Conservation (phyloP, 208 protist species). For the Trypanosoma theileri region DNA sequence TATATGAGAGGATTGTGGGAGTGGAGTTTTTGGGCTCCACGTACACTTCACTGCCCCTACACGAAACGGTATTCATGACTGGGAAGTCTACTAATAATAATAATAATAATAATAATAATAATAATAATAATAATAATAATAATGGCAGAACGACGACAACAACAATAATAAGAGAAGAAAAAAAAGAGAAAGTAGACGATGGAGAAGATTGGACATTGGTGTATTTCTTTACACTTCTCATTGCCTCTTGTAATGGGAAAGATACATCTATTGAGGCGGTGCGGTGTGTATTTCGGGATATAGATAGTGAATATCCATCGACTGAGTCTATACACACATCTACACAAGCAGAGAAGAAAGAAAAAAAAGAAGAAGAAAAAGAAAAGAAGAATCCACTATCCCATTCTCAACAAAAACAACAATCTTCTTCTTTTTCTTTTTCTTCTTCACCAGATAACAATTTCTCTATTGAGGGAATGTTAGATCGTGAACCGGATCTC, state of each 20-base stretch:
- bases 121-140: neutral
- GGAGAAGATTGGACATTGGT: neutral
- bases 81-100: neutral
- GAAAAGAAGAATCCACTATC: neutral
- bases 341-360: neutral
- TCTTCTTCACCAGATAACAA: too few relatives aligned
- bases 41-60: neutral
- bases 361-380: neutral
- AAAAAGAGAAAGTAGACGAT: neutral
- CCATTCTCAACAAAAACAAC: neutral
- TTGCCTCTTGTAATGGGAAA: slow-evolving; percentile 21
- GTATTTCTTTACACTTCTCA: slow-evolving; percentile 21
- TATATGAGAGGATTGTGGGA: slow-evolving; percentile 24
- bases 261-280: slow-evolving; percentile 24
- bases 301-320: neutral
- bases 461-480: too few relatives aligned
- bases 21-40: slow-evolving; percentile 20
- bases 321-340: neutral
- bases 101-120: neutral
- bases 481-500: slow-evolving; percentile 5
- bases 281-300: slow-evolving; percentile 11
- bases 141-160: too few relatives aligned
- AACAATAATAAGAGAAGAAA: slow-evolving; percentile 1
- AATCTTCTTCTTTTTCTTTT: too few relatives aligned
- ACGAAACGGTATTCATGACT: neutral